Base-by-base conservation (phyloP, 768 basidiomycete genomes). In the Suillus subluteus region DNA sequence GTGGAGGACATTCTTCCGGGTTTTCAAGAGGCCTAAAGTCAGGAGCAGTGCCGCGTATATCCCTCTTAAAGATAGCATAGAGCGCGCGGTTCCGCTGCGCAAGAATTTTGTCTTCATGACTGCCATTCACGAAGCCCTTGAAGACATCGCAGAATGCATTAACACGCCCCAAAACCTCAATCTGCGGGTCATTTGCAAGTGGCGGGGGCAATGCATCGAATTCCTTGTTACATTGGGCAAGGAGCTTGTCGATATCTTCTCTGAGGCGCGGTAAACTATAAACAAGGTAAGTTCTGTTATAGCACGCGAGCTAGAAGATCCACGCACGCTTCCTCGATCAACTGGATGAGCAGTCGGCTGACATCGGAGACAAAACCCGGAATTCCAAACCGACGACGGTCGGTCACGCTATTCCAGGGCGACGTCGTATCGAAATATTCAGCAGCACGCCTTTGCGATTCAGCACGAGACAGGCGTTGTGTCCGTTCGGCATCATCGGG, bases 401-500 rank as follows among this genome's bases (percentile, higher is more conserved):
- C 62, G 0, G 62, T 8, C 4, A 78, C 77, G 7, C 55, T 67
- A 1, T 69, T 70, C 83, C 84, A 86, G 1, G 82, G 83, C 7
- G 64, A 4, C 0, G 76, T 79, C 1, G 59, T 68, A 2, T 62
- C 41, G 68, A 84, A 84, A 63, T 80, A 84, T 0, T 58, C 54
- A 2, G 64, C 58, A 66, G 84, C 84, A 1, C 65, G 61, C n/a
- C 64, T 68, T n/a, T 83, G 76, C 4, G 82, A 79, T 9, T 75
- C 70, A 12, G 67, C 68, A 2, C 74, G 65, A 1, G 76, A 73
- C 15, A 82, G 76, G 8, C 72, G 71, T 26, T 67, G 70, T 5
- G 62, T 54, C 12, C 83, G 73, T 62, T 82, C 74, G 18, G 66
- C 72, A 66, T 81, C 82, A 1, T 79, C 76, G 0, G 81, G 83